A percentile compares a stretch with the other conserved stretches of the same genome.
Conservation (phyloP, 1,139 yeast genomes). For the Scheffersomyces titani region DNA sequence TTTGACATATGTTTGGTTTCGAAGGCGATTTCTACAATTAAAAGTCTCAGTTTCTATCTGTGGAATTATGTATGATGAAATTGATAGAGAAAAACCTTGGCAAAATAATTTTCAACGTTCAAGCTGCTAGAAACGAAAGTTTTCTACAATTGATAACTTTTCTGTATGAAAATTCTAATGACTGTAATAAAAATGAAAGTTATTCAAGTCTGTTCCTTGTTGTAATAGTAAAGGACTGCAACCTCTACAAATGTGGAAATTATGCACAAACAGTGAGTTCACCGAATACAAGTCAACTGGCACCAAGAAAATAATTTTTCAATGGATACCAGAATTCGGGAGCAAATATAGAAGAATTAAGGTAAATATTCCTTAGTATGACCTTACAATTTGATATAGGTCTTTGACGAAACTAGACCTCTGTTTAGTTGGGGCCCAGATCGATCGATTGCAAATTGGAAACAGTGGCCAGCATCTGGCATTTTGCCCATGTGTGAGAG, state of each 20-base stretch:
- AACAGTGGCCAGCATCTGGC: background rate
- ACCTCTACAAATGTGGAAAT: background rate
- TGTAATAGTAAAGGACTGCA: background rate
- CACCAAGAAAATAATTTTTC: background rate
- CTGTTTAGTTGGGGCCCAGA: background rate
- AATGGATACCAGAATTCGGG: background rate
- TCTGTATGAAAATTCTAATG: background rate
- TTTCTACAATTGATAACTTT: background rate
- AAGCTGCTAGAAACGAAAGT: background rate
- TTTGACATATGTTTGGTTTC: background rate
- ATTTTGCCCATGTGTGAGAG: background rate
- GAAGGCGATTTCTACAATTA: background rate
- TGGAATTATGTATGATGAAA: background rate
- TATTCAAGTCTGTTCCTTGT: background rate
- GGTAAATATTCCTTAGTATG: background rate
- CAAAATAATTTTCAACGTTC: background rate
- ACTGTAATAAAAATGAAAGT: background rate
- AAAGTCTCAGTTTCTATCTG: background rate
- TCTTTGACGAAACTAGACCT: background rate
- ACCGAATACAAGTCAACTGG: background rate
- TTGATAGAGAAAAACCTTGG: background rate
- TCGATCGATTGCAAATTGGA: background rate
- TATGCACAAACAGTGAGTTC: background rate
- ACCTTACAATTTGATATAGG: too few relatives aligned
- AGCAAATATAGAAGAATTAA: background rate